phyloP scores from a whole-genome alignment of 495 filamentous ascomycete genomes.

The Neurospora tetraspora region DNA sequence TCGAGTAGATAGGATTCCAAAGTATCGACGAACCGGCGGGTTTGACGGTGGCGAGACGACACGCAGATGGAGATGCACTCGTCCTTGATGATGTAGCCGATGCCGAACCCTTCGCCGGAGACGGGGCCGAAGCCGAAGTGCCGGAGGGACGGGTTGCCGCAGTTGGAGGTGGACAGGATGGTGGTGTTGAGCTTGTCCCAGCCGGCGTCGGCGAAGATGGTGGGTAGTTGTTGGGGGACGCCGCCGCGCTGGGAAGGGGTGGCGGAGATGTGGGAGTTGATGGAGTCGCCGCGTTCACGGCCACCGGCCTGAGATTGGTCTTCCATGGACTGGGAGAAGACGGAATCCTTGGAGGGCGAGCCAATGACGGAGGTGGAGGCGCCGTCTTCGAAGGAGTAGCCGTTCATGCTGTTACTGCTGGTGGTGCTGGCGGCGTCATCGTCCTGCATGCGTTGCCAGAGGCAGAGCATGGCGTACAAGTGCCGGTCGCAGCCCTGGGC shows the following conservation, averaged over 20 bases:
- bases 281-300: slow-evolving; percentile 28
- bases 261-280: slow-evolving; percentile 19
- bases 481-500: slow-evolving; percentile 89
- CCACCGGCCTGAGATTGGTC: slow-evolving; percentile 16
- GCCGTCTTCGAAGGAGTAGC: slow-evolving; percentile 40
- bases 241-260: slow-evolving; percentile 5
- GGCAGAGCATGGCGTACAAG: slow-evolving; percentile 84
- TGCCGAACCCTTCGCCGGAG: slow-evolving; percentile 89
- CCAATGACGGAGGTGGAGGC: slow-evolving; percentile 43
- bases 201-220: slow-evolving; percentile 76
- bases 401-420: slow-evolving; percentile 41
- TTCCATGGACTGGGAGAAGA: slow-evolving; percentile 22
- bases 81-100: slow-evolving; percentile 99
- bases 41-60: slow-evolving; percentile 85
- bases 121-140: slow-evolving; percentile 97
- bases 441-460: slow-evolving; percentile 87
- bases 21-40: slow-evolving; percentile 76
- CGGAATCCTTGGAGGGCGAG: slow-evolving; percentile 40
- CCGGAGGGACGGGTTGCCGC: slow-evolving; percentile 91
- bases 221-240: slow-evolving; percentile 44
- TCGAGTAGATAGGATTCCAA: slow-evolving; percentile 85
- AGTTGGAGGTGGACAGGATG: slow-evolving; percentile 94
- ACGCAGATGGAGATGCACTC: slow-evolving; percentile 88
- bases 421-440: slow-evolving; percentile 51
- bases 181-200: slow-evolving; percentile 96